Evolutionary conservation across 176 grass and related monocot genomes (phyloP).

Genomic region (Calamus simplicifolius): DNA sequence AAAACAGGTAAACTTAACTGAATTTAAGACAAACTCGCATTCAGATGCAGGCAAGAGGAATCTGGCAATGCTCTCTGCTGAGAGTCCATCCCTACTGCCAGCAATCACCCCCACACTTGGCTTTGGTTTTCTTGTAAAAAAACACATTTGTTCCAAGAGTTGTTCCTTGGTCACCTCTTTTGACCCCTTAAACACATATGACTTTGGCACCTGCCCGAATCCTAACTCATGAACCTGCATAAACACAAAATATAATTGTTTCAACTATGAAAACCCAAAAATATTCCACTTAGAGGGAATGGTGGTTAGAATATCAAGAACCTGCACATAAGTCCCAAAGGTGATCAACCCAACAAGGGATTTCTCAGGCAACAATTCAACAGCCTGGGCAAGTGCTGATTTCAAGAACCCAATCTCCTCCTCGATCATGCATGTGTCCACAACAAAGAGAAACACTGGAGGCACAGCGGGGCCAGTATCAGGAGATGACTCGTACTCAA

Average conservation of each 20-base stretch:
- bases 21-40: conserved; percentile 85
- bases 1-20: conserved; percentile 43
- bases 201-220: conserved; percentile 81
- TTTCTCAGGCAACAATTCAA: conserved; percentile 86
- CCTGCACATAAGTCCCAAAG: conserved; percentile 89
- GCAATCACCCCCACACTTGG: conserved; percentile 70
- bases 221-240: conserved; percentile 85
- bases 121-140: conserved; percentile 61
- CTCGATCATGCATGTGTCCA: conserved; percentile 94
- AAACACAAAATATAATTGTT: conserved; percentile 8
- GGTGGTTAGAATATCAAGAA: conserved; percentile 10
- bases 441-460: conserved; percentile 89
- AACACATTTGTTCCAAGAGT: conserved; percentile 87
- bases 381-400: conserved; percentile 72
- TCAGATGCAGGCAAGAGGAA: conserved; percentile 86
- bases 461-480: conserved; percentile 34
- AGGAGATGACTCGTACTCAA: conserved; percentile 54
- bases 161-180: conserved; percentile 89
- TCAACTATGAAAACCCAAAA: too few species aligned
- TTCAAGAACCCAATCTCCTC: conserved; percentile 87
- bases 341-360: conserved; percentile 93
- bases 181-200: conserved; percentile 84
- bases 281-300: background rate
- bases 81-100: conserved; percentile 61
- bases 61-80: conserved; percentile 65